Conservation (phyloP, 768 basidiomycete species). For the Tulasnella sp. region DNA sequence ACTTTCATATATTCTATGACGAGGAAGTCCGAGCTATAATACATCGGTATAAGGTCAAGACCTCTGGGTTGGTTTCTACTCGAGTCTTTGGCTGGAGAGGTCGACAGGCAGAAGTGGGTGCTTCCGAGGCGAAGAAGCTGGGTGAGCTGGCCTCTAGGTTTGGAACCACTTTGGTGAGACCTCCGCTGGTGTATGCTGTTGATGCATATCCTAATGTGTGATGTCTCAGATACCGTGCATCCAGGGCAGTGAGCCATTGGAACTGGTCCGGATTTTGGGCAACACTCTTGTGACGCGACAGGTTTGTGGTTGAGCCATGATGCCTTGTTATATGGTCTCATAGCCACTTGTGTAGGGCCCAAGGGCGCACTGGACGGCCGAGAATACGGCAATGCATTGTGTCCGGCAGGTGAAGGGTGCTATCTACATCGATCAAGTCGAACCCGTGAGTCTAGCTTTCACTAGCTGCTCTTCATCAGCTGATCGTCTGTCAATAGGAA, state of each 20-base stretch:
- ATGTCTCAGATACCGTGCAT: conserved; percentile 23
- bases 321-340: neutral
- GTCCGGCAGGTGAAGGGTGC: conserved; percentile 41
- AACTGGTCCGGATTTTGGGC: conserved; percentile 52
- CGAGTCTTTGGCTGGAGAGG: conserved; percentile 72
- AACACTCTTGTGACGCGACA: conserved; percentile 63
- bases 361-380: conserved; percentile 59
- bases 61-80: conserved; percentile 53
- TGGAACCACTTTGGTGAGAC: conserved; percentile 47
- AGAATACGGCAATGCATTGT: conserved; percentile 74
- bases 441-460: conserved; percentile 39
- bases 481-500: conserved; percentile 12
- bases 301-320: conserved; percentile 28
- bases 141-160: conserved; percentile 63
- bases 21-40: conserved; percentile 56
- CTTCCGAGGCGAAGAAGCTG: conserved; percentile 53
- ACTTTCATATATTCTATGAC: conserved; percentile 56
- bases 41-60: conserved; percentile 51
- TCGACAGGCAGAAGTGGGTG: conserved; percentile 37
- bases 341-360: conserved; percentile 37
- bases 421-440: conserved; percentile 56
- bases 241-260: conserved; percentile 52
- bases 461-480: neutral
- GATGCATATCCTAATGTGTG: neutral
- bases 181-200: neutral